A percentile compares a stretch with the other conserved stretches of the same genome.
These are phyloP conservation scores for Sonneratia alba DNA, from an alignment of 345 rosid genomes.

Conservation along the genomic window DNA sequence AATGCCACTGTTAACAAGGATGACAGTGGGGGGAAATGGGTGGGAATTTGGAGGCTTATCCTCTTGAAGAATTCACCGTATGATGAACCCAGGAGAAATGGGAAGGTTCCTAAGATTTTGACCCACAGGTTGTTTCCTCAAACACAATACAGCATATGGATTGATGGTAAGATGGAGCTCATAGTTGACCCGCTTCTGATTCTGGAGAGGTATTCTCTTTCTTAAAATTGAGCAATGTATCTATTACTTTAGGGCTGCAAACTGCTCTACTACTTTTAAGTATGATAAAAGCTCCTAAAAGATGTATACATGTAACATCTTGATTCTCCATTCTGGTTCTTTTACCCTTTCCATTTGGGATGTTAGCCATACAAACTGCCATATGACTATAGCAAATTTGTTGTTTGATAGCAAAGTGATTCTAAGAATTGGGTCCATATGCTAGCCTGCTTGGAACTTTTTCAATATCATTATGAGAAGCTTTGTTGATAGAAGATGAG, in stretches of 20 bases:
- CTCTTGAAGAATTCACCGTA: slow-evolving; percentile 76
- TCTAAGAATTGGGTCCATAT: neutral
- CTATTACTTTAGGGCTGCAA: neutral
- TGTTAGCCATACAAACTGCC: neutral
- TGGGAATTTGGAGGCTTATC: slow-evolving; percentile 89
- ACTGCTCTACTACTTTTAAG: too few species aligned
- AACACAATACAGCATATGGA: slow-evolving; percentile 95
- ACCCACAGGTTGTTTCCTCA: slow-evolving; percentile 95
- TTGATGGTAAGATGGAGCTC: slow-evolving; percentile 98
- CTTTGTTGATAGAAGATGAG: neutral
- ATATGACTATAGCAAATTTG: neutral
- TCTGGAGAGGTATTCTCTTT: slow-evolving; percentile 61
- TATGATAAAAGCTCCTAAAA: too few species aligned
- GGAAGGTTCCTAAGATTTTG: slow-evolving; percentile 91
- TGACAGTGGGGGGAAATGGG: slow-evolving; percentile 67
- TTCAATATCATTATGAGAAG: neutral
- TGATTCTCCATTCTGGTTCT: neutral
- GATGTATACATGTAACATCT: neutral
- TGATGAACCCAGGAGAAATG: slow-evolving; percentile 94
- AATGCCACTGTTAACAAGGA: slow-evolving; percentile 64
- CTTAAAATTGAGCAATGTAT: neutral
- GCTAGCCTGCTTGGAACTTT: neutral
- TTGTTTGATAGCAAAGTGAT: neutral
- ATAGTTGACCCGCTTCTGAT: slow-evolving; percentile 79
- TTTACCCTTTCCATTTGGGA: neutral